These are phyloP conservation scores for Lactifluus rugatus DNA, from an alignment of 768 basidiomycete genomes.

Conservation along the genomic window DNA sequence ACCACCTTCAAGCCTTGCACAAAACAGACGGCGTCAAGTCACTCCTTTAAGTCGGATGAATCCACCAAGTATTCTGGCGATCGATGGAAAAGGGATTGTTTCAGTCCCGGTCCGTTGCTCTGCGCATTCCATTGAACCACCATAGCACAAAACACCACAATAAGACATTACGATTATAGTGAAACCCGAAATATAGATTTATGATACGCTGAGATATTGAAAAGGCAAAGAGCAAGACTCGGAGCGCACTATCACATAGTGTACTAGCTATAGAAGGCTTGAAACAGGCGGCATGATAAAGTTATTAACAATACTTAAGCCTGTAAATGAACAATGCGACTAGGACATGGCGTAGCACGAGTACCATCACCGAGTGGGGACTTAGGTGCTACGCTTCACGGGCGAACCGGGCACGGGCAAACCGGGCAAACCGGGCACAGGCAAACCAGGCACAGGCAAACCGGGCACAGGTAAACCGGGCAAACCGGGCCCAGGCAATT, in stretches of 20 bases:
- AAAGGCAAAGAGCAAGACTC: not conserved
- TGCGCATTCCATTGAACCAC: not conserved
- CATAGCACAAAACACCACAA: not conserved
- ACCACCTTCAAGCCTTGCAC: slow-evolving; percentile 14
- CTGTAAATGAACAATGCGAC: not conserved
- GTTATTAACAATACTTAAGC: not conserved
- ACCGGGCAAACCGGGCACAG: no score
- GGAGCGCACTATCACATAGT: no score
- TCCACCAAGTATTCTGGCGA: not conserved
- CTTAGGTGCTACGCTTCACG: not conserved
- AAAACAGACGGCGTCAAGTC: slow-evolving; percentile 7
- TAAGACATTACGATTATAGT: not conserved
- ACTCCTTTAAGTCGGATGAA: slow-evolving; percentile 4
- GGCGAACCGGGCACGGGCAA: no score
- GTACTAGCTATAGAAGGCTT: not conserved
- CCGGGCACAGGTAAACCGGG: no score
- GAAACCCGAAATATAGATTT: not conserved
- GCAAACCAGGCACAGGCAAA: no score
- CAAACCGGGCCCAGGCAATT: no score
- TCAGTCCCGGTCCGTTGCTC: not conserved
- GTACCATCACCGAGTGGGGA: not conserved
- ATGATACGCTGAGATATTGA: not conserved
- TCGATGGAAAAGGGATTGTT: not conserved
- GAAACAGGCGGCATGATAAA: not conserved
- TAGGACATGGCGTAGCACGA: not conserved